These are phyloP conservation scores for Penicillium pancosmium DNA, from an alignment of 495 filamentous ascomycete species.

Conservation along the genomic window DNA sequence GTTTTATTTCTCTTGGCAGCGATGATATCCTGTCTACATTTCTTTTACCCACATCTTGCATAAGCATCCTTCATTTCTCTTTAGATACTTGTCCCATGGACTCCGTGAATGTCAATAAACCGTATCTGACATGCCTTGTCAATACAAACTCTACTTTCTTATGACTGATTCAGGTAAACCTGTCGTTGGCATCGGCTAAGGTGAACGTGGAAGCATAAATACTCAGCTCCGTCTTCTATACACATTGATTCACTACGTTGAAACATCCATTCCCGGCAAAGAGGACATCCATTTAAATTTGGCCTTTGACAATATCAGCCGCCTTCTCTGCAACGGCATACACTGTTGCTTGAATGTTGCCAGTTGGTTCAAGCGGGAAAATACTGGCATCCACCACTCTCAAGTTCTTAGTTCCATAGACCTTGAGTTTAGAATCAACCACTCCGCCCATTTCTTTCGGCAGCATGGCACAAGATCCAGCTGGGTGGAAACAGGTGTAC, in stretches of 20 bases:
- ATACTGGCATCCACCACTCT: slow-evolving; percentile 59
- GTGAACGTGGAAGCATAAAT: no score
- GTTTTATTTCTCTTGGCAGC: slow-evolving; percentile 10
- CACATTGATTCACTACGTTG: no score
- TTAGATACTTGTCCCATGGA: slow-evolving; percentile 16
- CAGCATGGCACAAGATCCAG: slow-evolving; percentile 45
- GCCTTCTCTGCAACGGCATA: slow-evolving; percentile 60
- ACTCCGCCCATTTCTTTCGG: slow-evolving; percentile 52
- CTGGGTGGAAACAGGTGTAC: slow-evolving; percentile 25
- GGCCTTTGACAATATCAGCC: slow-evolving; percentile 51
- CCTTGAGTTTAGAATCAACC: slow-evolving; percentile 35
- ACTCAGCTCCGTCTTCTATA: no score
- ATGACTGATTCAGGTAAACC: no score
- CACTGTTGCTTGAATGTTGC: slow-evolving; percentile 53
- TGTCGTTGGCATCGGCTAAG: no score
- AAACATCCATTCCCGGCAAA: neutral
- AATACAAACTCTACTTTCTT: neutral
- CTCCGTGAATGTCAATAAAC: slow-evolving; percentile 5
- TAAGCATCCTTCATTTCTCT: slow-evolving; percentile 21
- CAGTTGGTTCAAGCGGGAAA: slow-evolving; percentile 50
- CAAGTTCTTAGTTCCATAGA: slow-evolving; percentile 52
- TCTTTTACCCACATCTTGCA: slow-evolving; percentile 21
- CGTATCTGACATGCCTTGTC: neutral
- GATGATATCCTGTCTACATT: slow-evolving; percentile 8
- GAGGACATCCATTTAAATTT: neutral